A percentile compares a stretch with the other conserved stretches of the same genome.
These are phyloP conservation scores for Podospora tetraspora DNA, from an alignment of 495 filamentous ascomycete genomes.

Conservation along the genomic window DNA sequence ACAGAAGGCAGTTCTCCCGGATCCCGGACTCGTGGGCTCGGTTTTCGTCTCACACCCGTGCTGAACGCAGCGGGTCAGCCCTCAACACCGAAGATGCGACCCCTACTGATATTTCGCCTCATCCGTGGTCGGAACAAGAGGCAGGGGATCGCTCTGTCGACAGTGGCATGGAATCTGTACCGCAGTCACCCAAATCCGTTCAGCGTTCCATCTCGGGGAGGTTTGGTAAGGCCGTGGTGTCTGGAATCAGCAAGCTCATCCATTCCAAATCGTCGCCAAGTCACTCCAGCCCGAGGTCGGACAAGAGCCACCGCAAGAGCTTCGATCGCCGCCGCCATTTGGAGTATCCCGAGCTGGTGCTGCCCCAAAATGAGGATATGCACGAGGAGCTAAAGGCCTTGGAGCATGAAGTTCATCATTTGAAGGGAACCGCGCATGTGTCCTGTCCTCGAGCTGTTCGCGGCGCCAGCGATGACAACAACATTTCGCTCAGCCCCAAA, in stretches of 20 bases:
- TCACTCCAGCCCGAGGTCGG: conserved; percentile 3
- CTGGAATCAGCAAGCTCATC: conserved; percentile 30
- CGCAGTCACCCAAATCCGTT: conserved; percentile 2
- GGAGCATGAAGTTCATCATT: conserved; percentile 29
- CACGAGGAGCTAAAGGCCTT: conserved; percentile 31
- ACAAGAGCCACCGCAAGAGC: conserved; percentile 3
- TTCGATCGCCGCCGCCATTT: conserved; percentile 10
- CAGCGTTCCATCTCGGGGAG: conserved; percentile 25
- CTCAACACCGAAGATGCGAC: conserved; percentile 22
- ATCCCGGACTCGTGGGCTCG: conserved; percentile 32
- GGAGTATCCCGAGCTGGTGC: conserved; percentile 36
- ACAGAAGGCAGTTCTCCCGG: background rate
- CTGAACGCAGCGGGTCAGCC: conserved; percentile 28
- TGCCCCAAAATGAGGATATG: conserved; percentile 27
- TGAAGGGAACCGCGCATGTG: conserved; percentile 20
- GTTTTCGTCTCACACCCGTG: conserved; percentile 35
- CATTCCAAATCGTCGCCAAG: conserved; percentile 13
- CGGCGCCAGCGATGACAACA: background rate
- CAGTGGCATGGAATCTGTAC: background rate
- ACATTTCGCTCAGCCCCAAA: conserved; percentile 13
- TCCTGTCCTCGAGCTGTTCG: background rate
- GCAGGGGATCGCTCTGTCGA: background rate
- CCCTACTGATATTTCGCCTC: conserved; percentile 16
- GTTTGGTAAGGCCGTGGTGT: conserved; percentile 32
- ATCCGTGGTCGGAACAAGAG: background rate